Percentiles rank a stretch among this genome's conserved stretches.
phyloP scores from a whole-genome alignment of 352 stramenopile genomes.

The Pythium brachiatum region DNA sequence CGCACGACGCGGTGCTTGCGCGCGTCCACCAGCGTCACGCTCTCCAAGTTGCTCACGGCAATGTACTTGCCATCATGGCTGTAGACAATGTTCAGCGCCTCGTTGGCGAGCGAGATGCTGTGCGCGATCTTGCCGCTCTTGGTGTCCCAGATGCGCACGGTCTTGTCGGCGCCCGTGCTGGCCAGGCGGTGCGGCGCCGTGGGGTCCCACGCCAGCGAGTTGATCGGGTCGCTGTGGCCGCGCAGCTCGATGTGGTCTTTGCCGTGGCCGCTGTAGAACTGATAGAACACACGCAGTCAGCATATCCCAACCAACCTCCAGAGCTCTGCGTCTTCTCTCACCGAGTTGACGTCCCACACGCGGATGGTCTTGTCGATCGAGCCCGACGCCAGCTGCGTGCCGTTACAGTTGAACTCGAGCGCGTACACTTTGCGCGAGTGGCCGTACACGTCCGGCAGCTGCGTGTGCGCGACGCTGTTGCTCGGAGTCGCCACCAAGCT shows the following conservation, averaged over 20 bases:
- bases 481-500: constrained; percentile 2
- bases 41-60: constrained; percentile 69
- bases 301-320: no score
- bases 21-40: constrained; percentile 79
- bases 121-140: constrained; percentile 78
- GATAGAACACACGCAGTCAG: background rate
- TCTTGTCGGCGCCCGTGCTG: constrained; percentile 77
- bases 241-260: constrained; percentile 61
- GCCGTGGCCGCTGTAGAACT: constrained; percentile 21
- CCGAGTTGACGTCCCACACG: constrained; percentile 62
- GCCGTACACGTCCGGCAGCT: constrained; percentile 75
- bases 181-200: constrained; percentile 56
- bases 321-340: constrained; percentile 28
- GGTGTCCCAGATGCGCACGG: constrained; percentile 79
- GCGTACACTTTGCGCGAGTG: constrained; percentile 81
- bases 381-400: constrained; percentile 70
- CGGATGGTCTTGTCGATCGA: constrained; percentile 80
- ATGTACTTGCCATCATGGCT: constrained; percentile 82
- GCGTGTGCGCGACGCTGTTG: constrained; percentile 29
- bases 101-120: constrained; percentile 70
- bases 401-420: constrained; percentile 74
- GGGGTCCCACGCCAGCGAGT: constrained; percentile 76
- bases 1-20: constrained; percentile 78
- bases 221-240: constrained; percentile 70
- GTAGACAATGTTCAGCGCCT: constrained; percentile 79